Percentiles rank a stretch among this genome's conserved stretches.
Conservation (phyloP, 2,329 filamentous ascomycete species). For the Epichloe sibirici region DNA sequence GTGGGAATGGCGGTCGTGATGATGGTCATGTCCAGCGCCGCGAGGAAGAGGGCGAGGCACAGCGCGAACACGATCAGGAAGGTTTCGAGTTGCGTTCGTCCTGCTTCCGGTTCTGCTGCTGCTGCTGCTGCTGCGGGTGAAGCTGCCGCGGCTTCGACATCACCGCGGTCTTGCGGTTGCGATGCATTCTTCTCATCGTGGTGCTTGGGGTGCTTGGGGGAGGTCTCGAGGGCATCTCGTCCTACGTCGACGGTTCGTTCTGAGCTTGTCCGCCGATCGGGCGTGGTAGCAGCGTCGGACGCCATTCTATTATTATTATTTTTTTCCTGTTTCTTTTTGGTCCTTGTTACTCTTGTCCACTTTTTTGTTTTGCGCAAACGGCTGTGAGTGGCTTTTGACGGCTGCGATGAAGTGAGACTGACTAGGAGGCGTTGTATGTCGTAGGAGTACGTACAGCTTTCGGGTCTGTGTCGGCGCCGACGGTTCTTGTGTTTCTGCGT, state of each 20-base stretch:
- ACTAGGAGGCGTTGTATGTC: too few species aligned
- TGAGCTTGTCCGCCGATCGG: constrained; percentile 16
- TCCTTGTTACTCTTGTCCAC: too few species aligned
- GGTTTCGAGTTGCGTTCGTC: constrained; percentile 26
- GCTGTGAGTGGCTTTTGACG: background rate
- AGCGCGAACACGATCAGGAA: constrained; percentile 28
- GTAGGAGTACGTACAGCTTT: too few species aligned
- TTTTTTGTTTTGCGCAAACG: background rate
- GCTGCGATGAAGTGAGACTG: too few species aligned
- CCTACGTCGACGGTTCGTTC: constrained; percentile 18
- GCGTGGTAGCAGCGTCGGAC: constrained; percentile 1
- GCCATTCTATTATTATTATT: background rate
- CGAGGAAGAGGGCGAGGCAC: constrained; percentile 37
- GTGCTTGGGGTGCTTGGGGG: background rate
- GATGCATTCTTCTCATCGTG: background rate
- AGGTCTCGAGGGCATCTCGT: constrained; percentile 6
- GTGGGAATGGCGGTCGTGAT: constrained; percentile 56
- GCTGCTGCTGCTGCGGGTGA: background rate
- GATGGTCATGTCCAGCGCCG: constrained; percentile 47
- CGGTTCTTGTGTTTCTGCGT: too few species aligned
- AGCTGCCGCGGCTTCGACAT: constrained; percentile 7
- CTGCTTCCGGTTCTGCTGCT: constrained; percentile 17
- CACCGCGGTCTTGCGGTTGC: background rate
- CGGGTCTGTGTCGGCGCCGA: too few species aligned
- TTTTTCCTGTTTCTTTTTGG: background rate